Conservation (phyloP, 257 asterid genomes). For the Capsicum baccatum region DNA sequence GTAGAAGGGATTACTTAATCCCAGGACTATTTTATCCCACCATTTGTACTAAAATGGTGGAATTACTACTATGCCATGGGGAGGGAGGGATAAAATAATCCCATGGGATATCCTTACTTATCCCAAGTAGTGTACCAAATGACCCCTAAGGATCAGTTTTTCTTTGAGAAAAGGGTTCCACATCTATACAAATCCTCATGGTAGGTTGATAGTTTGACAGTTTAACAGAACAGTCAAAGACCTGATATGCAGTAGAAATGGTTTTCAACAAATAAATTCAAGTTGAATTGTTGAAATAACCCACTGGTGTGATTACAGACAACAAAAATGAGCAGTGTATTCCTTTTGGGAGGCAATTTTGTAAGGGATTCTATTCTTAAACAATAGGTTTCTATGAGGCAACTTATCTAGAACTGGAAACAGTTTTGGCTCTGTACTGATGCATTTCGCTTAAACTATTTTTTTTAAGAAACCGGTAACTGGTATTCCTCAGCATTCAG, state of each 20-base stretch:
- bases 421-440: background rate
- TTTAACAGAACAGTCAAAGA: constrained; percentile 7
- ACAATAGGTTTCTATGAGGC: background rate
- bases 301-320: background rate
- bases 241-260: background rate
- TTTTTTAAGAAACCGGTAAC: no score
- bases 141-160: background rate
- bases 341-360: constrained; percentile 17
- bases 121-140: no score
- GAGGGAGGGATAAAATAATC: no score
- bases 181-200: constrained; percentile 5
- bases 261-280: background rate
- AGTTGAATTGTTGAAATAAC: background rate
- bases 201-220: constrained; percentile 11
- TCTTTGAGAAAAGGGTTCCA: background rate
- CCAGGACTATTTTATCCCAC: no score
- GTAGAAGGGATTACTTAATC: no score
- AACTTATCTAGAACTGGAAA: constrained; percentile 17
- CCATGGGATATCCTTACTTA: no score
- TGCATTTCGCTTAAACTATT: background rate
- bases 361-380: constrained; percentile 7
- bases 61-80: no score
- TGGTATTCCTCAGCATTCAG: no score
- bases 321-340: background rate
- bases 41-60: no score